phyloP scores from a whole-genome alignment of 2,329 filamentous ascomycete species.

The Aspergillus flavus region DNA sequence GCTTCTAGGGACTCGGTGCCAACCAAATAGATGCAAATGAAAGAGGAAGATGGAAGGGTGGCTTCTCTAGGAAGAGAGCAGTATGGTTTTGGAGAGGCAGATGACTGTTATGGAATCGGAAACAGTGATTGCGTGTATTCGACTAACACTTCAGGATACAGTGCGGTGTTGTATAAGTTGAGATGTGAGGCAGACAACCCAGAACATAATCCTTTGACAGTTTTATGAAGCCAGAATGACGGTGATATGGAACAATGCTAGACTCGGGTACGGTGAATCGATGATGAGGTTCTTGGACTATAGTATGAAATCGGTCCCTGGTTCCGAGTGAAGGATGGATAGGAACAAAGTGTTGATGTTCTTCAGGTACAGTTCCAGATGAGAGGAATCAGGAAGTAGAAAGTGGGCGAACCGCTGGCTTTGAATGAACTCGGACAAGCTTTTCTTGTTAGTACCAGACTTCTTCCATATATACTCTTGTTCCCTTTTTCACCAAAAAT shows the following conservation, averaged over 20 bases:
- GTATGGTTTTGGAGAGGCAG: background rate
- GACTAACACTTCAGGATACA: constrained; percentile 20
- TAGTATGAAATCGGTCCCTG: background rate
- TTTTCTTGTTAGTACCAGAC: constrained; percentile 9
- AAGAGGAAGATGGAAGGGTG: background rate
- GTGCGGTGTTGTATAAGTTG: constrained; percentile 29
- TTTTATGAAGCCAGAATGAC: constrained; percentile 1
- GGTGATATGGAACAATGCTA: background rate
- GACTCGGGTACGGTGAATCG: background rate
- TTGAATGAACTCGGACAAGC: constrained; percentile 23
- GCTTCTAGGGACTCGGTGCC: background rate
- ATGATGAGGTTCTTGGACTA: constrained; percentile 1
- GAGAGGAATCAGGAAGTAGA: constrained; percentile 13
- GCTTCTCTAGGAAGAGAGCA: constrained; percentile 2
- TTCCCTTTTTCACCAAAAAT: constrained; percentile 17
- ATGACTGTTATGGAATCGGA: background rate
- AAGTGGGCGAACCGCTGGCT: constrained; percentile 24
- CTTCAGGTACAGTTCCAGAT: background rate
- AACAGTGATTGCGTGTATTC: background rate
- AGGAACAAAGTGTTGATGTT: constrained; percentile 7
- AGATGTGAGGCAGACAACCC: constrained; percentile 20
- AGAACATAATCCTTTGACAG: constrained; percentile 23
- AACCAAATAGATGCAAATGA: background rate
- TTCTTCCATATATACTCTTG: constrained; percentile 14
- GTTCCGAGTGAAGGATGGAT: constrained; percentile 3